Evolutionary conservation across 805 yeast species (phyloP), one percentile per base, ranked within the genome.

Genomic region (Wickerhamiella cacticola): DNA sequence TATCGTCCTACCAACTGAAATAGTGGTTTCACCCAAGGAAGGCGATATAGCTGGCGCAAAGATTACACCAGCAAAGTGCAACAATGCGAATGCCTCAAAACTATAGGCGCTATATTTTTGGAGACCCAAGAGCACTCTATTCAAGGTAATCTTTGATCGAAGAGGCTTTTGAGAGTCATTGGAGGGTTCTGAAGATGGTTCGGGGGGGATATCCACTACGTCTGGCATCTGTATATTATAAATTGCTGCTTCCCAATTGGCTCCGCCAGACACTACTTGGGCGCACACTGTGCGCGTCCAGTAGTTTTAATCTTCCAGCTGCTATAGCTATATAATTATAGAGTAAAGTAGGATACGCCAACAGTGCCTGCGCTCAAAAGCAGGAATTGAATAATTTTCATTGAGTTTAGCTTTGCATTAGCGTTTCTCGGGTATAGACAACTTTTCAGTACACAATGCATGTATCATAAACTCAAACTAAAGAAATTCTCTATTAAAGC

Each of bases 51-150:
- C 54, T 0, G 92, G 89, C 0, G 73, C 68, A 1, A 74, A 53
- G 0, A 75, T 65, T 4, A 78, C 80, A 0, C 80, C 68, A 1
- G 75, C 51, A 0, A 75, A 56, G 59, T 82, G 92, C 8, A 82
- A 61, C 0, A 75, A 70, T 1, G 78, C 61, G 58, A 82, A 82
- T 1, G 71, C 63, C 0, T 72, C 58, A 58, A 82, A 76, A 8
- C 77, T 66, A 44, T 75, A 69, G 0, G 83, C 77, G 12, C 83
- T 73, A 60, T 75, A 78, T 57, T 75, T 75, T 62, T 82, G 92
- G 0, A 63, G 35, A 12, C 5, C 3, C 19, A 50, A 44, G 9
- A 57, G 19, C n/a, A 15, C 10, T 31, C 36, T 31, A 19, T 31
- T 31, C 21, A 31, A 5, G 4, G 36, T 31, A 4, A 31, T 31